phyloP scores from a whole-genome alignment of 257 asterid genomes.

The Datura wrightii region DNA sequence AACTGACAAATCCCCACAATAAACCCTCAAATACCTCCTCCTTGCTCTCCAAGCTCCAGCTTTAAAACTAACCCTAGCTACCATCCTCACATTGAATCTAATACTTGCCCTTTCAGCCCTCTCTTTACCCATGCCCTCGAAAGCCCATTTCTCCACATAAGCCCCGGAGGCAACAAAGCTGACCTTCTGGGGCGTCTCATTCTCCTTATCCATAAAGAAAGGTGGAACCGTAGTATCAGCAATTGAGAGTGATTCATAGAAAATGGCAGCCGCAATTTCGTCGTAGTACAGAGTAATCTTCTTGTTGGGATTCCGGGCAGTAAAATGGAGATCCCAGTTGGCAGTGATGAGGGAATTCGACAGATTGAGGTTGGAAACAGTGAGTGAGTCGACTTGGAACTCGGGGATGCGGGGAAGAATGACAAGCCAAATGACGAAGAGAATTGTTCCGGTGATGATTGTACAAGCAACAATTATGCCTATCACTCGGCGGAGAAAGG shows the following conservation, averaged over 20 bases:
- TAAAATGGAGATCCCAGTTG: constrained; percentile 56
- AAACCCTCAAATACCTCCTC: constrained; percentile 69
- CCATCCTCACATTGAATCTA: constrained; percentile 65
- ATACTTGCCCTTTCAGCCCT: constrained; percentile 52
- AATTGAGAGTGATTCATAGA: constrained; percentile 40
- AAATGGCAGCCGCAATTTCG: constrained; percentile 52
- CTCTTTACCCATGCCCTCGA: constrained; percentile 54
- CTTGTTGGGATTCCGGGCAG: constrained; percentile 84
- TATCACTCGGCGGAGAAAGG: constrained; percentile 73
- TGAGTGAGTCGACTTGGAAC: constrained; percentile 68
- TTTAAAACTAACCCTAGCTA: constrained; percentile 63
- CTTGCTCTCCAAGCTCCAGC: constrained; percentile 84
- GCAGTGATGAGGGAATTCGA: constrained; percentile 51
- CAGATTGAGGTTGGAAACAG: constrained; percentile 62
- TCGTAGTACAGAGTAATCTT: constrained; percentile 66
- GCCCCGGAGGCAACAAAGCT: constrained; percentile 63
- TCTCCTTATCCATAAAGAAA: constrained; percentile 65
- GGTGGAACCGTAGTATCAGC: constrained; percentile 67
- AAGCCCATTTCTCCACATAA: constrained; percentile 53
- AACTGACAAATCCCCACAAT: constrained; percentile 69
- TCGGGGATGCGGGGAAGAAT: constrained; percentile 87
- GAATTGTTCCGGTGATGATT: constrained; percentile 57
- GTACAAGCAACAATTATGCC: constrained; percentile 55
- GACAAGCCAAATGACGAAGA: constrained; percentile 80
- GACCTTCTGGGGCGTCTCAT: constrained; percentile 59